Evolutionary conservation across 805 yeast genomes (phyloP).

Genomic region (Wickerhamomyces rabaulensis): DNA sequence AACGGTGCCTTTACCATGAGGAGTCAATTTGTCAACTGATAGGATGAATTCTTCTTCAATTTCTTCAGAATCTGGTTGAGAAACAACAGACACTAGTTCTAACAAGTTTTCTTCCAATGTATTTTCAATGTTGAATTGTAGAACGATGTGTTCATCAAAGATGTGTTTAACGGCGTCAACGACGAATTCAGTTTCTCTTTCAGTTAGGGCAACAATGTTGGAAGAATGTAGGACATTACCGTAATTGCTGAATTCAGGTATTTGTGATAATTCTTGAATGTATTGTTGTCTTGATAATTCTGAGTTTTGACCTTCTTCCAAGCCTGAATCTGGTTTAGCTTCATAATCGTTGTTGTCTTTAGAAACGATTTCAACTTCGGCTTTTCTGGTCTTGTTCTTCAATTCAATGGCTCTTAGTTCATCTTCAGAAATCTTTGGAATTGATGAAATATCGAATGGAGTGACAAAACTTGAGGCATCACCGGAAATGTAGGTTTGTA

Average conservation of each 20-base stretch:
- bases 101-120: slow-evolving; percentile 75
- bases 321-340: slow-evolving; percentile 1
- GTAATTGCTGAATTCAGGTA: slow-evolving; percentile 68
- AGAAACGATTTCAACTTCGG: slow-evolving; percentile 22
- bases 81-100: slow-evolving; percentile 68
- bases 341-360: slow-evolving; percentile 4
- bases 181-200: slow-evolving; percentile 88
- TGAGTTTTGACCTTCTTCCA: slow-evolving; percentile 19
- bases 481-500: slow-evolving; percentile 59
- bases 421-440: slow-evolving; percentile 63
- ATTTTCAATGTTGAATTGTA: slow-evolving; percentile 81
- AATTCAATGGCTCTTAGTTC: slow-evolving; percentile 63
- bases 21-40: slow-evolving; percentile 67
- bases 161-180: slow-evolving; percentile 81
- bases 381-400: slow-evolving; percentile 41
- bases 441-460: slow-evolving; percentile 66
- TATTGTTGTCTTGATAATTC: slow-evolving; percentile 56
- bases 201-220: slow-evolving; percentile 64
- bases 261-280: slow-evolving; percentile 59
- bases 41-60: slow-evolving; percentile 65
- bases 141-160: slow-evolving; percentile 63
- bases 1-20: slow-evolving; percentile 66
- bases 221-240: slow-evolving; percentile 78
- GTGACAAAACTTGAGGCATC: slow-evolving; percentile 34
- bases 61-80: slow-evolving; percentile 48